Conservation (phyloP, 2,329 filamentous ascomycete species). For the Fusarium austroafricanum region DNA sequence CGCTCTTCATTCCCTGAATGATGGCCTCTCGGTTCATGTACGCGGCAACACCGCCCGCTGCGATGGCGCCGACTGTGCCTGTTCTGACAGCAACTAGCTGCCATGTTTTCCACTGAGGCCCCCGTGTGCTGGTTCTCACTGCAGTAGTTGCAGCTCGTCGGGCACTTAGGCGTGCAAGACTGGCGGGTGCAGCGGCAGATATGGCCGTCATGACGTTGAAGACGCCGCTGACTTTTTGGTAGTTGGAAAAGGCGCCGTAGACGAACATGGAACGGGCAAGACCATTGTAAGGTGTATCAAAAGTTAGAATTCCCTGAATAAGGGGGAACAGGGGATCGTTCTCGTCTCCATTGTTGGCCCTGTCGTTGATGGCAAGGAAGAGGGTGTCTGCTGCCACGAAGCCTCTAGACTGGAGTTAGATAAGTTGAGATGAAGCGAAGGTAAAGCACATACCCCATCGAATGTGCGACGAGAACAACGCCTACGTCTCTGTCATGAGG, state of each 20-base stretch:
- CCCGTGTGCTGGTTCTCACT: constrained; percentile 43
- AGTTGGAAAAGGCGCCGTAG: constrained; percentile 70
- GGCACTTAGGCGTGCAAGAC: constrained; percentile 50
- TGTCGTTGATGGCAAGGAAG: constrained; percentile 76
- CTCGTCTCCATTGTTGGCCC: constrained; percentile 55
- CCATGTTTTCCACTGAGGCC: constrained; percentile 64
- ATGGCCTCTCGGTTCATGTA: constrained; percentile 83
- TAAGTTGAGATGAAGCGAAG: too few species aligned
- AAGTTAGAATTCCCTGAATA: constrained; percentile 82
- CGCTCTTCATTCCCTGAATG: constrained; percentile 57
- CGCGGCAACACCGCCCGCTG: constrained; percentile 82
- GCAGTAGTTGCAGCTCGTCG: constrained; percentile 33
- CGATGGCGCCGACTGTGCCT: constrained; percentile 83
- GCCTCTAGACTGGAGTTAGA: constrained; percentile 60
- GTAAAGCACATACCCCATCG: constrained; percentile 69
- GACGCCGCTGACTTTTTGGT: constrained; percentile 66
- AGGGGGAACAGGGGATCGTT: constrained; percentile 76
- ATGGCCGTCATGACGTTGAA: constrained; percentile 69
- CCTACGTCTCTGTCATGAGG: constrained; percentile 84
- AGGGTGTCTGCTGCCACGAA: constrained; percentile 87
- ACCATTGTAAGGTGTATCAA: constrained; percentile 86
- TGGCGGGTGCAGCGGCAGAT: constrained; percentile 61
- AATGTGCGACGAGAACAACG: constrained; percentile 84
- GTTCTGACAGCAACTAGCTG: constrained; percentile 79
- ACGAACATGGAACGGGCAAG: constrained; percentile 70